Evolutionary conservation across 352 stramenopile species (phyloP), one percentile per base, ranked within the genome.

Genomic region (Halophytophthora batemanensis): DNA sequence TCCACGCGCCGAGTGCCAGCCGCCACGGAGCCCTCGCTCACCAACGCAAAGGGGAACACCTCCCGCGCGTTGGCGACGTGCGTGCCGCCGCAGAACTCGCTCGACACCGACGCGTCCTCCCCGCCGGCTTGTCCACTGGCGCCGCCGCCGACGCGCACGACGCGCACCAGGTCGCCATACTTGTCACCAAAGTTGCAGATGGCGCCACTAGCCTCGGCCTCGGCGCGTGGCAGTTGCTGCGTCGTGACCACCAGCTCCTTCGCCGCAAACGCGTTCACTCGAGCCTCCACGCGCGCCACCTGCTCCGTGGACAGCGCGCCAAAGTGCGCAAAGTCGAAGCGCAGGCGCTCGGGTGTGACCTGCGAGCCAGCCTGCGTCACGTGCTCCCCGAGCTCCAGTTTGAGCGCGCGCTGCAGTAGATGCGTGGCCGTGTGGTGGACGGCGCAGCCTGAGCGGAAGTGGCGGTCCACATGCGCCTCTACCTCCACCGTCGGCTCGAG

Each of bases 261-360:
- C 14, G 71, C 46, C 21, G 79, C 82, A 47, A 87, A 54, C 11
- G 67, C 56, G 45, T 91, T 89, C 31, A 93, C 72, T 12, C 69
- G 64, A 11, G 52, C 46, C 54, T 90, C 71, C 12, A 91, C 77
- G 11, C 36, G 66, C n/a, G 49, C 57, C 40, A 93, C 60, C 47
- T 92, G 68, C 0, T 90, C 80, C 14, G 59, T 25, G 8, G 80
- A 78, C 23, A 93, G 48, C 0, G 65, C 70, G 10, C 81, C 77
- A 72, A 93, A 91, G 53, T 90, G 81, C 40, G 77, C 67, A 54
- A 95, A 93, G 57, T 95, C 82, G 50, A 93, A 95, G 19, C 80
- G 78, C 43, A 95, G 63, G 0, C 75, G 73, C 36, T 87, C 69
- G 10, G 49, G 52, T 21, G 66, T 62, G n/a, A 93, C 81, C 15